phyloP scores from a whole-genome alignment of 2,329 filamentous ascomycete genomes.

The Clonostachys chloroleuca region DNA sequence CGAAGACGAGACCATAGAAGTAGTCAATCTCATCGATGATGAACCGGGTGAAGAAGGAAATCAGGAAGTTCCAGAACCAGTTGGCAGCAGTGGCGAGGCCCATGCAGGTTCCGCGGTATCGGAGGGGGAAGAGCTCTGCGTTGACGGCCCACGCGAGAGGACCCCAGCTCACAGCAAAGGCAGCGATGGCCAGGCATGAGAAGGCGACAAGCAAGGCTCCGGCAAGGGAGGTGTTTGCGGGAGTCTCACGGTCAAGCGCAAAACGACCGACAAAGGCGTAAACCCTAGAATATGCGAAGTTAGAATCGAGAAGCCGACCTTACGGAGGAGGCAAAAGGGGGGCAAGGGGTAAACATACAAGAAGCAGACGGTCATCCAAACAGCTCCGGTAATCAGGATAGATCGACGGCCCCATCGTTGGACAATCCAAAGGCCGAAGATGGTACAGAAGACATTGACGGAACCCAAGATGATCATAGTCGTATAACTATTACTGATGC shows the following conservation, averaged over 20 bases:
- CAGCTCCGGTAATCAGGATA: conserved; percentile 57
- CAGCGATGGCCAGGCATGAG: conserved; percentile 64
- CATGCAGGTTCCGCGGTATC: conserved; percentile 50
- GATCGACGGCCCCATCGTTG: conserved; percentile 61
- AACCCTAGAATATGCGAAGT: conserved; percentile 15
- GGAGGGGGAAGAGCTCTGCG: conserved; percentile 59
- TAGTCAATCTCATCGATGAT: conserved; percentile 68
- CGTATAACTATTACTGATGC: conserved; percentile 59
- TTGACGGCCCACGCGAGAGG: conserved; percentile 64
- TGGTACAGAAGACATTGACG: conserved; percentile 64
- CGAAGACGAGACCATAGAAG: conserved; percentile 68
- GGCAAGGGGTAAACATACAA: conserved; percentile 20
- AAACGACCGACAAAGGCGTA: conserved; percentile 45
- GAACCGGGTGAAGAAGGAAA: conserved; percentile 60
- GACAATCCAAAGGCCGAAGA: conserved; percentile 61
- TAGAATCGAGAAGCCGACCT: background rate
- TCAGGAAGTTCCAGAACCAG: conserved; percentile 63
- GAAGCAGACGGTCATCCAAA: conserved; percentile 54
- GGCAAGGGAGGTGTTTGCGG: conserved; percentile 37
- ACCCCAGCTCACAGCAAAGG: conserved; percentile 65
- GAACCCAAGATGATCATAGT: conserved; percentile 65
- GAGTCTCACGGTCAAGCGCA: conserved; percentile 31
- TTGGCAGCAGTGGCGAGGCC: conserved; percentile 53
- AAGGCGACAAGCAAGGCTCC: conserved; percentile 63
- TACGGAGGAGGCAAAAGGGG: background rate